Percentiles rank a stretch among this genome's conserved stretches.
Conservation (phyloP, 1,284 basidiomycete species). For the Mycena citricolor region DNA sequence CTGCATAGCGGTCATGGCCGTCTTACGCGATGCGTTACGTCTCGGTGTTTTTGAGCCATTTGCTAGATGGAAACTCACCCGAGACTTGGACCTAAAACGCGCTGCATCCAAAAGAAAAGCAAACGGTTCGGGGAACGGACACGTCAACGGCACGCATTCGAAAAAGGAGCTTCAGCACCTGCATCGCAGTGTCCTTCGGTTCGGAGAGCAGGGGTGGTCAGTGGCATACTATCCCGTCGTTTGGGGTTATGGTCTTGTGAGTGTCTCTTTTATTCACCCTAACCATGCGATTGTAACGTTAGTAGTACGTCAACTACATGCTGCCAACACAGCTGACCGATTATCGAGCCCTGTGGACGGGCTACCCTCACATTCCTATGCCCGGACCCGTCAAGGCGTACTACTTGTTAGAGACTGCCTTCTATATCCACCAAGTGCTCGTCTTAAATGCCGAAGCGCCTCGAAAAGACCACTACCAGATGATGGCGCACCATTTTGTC, state of each 20-base stretch:
- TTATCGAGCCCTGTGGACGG: constrained; percentile 73
- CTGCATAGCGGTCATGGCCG: constrained; percentile 76
- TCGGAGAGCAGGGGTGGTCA: constrained; percentile 95
- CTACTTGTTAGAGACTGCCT: constrained; percentile 90
- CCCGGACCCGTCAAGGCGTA: constrained; percentile 85
- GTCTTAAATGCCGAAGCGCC: constrained; percentile 92
- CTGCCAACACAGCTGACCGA: constrained; percentile 70
- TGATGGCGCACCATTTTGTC: constrained; percentile 95
- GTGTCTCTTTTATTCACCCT: constrained; percentile 37
- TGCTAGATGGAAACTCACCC: constrained; percentile 68
- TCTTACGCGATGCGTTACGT: constrained; percentile 75
- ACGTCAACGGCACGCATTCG: constrained; percentile 28
- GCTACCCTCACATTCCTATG: constrained; percentile 82
- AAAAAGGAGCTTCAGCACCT: constrained; percentile 54
- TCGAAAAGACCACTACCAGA: constrained; percentile 92
- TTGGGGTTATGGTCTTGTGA: constrained; percentile 81
- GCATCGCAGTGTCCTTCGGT: constrained; percentile 76
- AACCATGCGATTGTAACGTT: constrained; percentile 2
- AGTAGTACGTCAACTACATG: constrained; percentile 76
- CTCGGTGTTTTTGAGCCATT: constrained; percentile 76
- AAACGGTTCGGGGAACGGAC: constrained; percentile 30
- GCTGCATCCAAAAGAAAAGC: constrained; percentile 27
- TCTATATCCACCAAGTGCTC: constrained; percentile 91
- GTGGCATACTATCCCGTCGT: constrained; percentile 78
- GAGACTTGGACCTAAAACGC: constrained; percentile 42